Evolutionary conservation across 306 rosid species (phyloP).

Genomic region (Hippophae gyantsensis): DNA sequence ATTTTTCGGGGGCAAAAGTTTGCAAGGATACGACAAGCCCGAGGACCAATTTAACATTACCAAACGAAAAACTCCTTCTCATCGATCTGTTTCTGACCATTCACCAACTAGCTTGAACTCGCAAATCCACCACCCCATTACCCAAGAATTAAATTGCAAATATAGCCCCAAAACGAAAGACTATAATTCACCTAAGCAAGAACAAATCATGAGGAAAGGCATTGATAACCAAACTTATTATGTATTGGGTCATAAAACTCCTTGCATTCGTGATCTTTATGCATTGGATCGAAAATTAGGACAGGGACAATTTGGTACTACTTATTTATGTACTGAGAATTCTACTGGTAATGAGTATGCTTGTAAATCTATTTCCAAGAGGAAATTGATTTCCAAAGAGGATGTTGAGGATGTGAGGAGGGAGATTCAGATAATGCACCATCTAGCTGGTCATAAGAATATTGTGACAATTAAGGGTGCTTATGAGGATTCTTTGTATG

Average conservation of each 20-base stretch:
- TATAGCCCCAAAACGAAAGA: slow-evolving; percentile 7
- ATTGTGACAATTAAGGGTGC: slow-evolving; percentile 93
- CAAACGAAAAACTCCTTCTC: slow-evolving; percentile 47
- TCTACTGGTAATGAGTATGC: slow-evolving; percentile 60
- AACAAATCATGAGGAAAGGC: slow-evolving; percentile 54
- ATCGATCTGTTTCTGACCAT: slow-evolving; percentile 38
- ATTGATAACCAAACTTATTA: slow-evolving; percentile 60
- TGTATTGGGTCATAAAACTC: slow-evolving; percentile 81
- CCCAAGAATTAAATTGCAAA: no score
- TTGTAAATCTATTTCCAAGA: slow-evolving; percentile 84
- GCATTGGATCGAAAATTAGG: slow-evolving; percentile 74
- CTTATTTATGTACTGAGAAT: slow-evolving; percentile 59
- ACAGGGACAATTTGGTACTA: slow-evolving; percentile 92
- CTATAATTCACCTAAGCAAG: slow-evolving; percentile 29
- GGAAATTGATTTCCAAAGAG: slow-evolving; percentile 84
- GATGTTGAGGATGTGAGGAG: slow-evolving; percentile 84
- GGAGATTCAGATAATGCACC: slow-evolving; percentile 97
- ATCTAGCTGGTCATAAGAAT: slow-evolving; percentile 85
- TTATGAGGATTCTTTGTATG: slow-evolving; percentile 78
- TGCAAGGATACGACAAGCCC: slow-evolving; percentile 61
- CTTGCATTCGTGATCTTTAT: slow-evolving; percentile 79
- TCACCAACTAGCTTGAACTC: slow-evolving; percentile 40
- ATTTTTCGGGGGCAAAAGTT: slow-evolving; percentile 66
- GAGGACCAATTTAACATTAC: slow-evolving; percentile 31
- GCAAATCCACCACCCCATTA: slow-evolving; percentile 13